These are phyloP conservation scores for Pouteria campechiana DNA, from an alignment of 179 eudicot genomes.

Conservation along the genomic window DNA sequence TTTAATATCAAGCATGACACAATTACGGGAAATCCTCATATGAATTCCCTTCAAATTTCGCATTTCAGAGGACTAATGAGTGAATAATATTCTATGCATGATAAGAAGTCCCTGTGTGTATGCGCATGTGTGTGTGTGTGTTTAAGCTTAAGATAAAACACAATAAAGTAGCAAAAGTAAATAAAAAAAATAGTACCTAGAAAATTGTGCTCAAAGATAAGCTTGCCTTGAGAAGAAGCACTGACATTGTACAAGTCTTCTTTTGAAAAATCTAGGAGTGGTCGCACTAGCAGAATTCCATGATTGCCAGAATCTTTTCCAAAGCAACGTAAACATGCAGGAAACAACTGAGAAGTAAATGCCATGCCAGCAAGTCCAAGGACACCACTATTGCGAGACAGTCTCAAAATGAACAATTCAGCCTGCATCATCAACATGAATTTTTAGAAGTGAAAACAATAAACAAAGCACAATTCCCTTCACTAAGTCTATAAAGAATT, in stretches of 20 bases:
- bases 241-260: conserved; percentile 77
- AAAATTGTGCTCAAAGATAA: not conserved
- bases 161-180: no score
- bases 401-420: conserved; percentile 77
- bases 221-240: not conserved
- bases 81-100: no score
- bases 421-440: conserved; percentile 37
- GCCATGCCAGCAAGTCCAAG: conserved; percentile 99
- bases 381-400: conserved; percentile 94
- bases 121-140: no score
- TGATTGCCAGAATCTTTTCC: conserved; percentile 21
- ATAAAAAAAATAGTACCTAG: not conserved
- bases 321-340: conserved; percentile 17
- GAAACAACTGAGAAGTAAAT: conserved; percentile 52
- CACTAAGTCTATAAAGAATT: no score
- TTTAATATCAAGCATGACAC: no score
- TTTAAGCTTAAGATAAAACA: no score
- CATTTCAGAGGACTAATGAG: no score
- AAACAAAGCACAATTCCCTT: no score
- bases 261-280: conserved; percentile 74
- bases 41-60: no score
- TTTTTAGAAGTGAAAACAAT: conserved; percentile 2
- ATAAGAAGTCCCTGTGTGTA: no score
- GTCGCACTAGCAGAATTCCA: conserved; percentile 66
- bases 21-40: no score